These are phyloP conservation scores for Neospermospora avenae DNA, from an alignment of 2,329 filamentous ascomycete species.

Conservation along the genomic window DNA sequence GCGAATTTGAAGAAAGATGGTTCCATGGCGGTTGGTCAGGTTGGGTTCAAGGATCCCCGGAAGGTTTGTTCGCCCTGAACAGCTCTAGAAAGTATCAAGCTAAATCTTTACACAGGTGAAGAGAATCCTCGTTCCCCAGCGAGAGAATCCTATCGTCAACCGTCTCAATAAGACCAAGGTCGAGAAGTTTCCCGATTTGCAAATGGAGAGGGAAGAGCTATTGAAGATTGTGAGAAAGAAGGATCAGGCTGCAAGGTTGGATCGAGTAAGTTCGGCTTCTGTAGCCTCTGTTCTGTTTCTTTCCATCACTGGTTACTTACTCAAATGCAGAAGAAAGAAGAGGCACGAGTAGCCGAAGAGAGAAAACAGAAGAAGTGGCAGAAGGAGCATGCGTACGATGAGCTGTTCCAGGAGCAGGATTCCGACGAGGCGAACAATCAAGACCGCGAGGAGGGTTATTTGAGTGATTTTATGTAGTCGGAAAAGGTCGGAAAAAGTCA, in stretches of 20 bases:
- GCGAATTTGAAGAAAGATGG: slow-evolving; percentile 94
- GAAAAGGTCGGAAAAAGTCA: not conserved
- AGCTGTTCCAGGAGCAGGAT: slow-evolving; percentile 80
- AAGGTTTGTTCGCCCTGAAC: slow-evolving; percentile 43
- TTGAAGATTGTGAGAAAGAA: slow-evolving; percentile 67
- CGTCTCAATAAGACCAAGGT: slow-evolving; percentile 96
- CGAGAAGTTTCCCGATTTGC: slow-evolving; percentile 82
- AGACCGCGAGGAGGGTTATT: slow-evolving; percentile 70
- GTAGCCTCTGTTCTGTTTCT: not conserved
- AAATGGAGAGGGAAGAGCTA: slow-evolving; percentile 76
- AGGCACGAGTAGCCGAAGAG: slow-evolving; percentile 70
- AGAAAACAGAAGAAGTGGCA: slow-evolving; percentile 87
- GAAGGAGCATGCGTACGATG: slow-evolving; percentile 97
- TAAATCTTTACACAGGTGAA: slow-evolving; percentile 55
- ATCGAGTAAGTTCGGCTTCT: slow-evolving; percentile 50
- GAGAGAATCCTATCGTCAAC: slow-evolving; percentile 91
- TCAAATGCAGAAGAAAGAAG: slow-evolving; percentile 65
- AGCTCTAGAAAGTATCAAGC: not conserved
- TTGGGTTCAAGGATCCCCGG: slow-evolving; percentile 87
- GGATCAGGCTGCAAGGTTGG: slow-evolving; percentile 61
- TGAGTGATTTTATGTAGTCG: slow-evolving; percentile 88
- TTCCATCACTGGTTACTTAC: not conserved
- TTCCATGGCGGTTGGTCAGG: slow-evolving; percentile 92
- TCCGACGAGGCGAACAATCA: slow-evolving; percentile 80
- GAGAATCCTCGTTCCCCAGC: slow-evolving; percentile 71